Percentiles rank a stretch among this genome's conserved stretches.
These are phyloP conservation scores for Rhodotorula sphaerocarpa DNA, from an alignment of 768 basidiomycete species.

Conservation along the genomic window DNA sequence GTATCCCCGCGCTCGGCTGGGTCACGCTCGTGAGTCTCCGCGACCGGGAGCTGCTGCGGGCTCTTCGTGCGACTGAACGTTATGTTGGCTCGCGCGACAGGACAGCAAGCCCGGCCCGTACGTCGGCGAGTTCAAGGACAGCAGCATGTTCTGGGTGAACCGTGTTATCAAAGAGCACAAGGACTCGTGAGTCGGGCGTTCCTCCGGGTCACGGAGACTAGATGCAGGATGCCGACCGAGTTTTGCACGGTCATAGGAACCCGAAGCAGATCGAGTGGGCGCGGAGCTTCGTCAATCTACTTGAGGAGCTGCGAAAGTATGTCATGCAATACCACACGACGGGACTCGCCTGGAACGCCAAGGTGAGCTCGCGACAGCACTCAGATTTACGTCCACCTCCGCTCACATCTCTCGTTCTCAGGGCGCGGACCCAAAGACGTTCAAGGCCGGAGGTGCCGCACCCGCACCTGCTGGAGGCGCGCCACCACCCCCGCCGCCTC, in stretches of 20 bases:
- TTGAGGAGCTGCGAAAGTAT: constrained; percentile 75
- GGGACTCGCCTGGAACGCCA: constrained; percentile 80
- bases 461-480: constrained; percentile 25
- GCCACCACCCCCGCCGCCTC: constrained; percentile 29
- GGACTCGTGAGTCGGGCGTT: constrained; percentile 60
- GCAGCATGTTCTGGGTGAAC: constrained; percentile 78
- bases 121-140: constrained; percentile 75
- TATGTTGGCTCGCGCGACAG: constrained; percentile 42
- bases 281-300: constrained; percentile 56
- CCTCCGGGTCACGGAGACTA: too few species aligned
- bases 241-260: constrained; percentile 56
- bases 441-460: constrained; percentile 22
- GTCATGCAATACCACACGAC: constrained; percentile 76
- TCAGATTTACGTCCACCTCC: not conserved
- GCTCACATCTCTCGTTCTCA: too few species aligned
- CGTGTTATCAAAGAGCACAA: constrained; percentile 86
- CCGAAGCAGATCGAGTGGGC: constrained; percentile 84
- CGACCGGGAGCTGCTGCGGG: not conserved
- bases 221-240: too few species aligned
- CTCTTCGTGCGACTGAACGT: not conserved
- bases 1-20: constrained; percentile 76
- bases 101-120: constrained; percentile 72
- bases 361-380: constrained; percentile 47
- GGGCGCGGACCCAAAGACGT: constrained; percentile 40
- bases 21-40: constrained; percentile 60